phyloP scores from a whole-genome alignment of 176 grass and related monocot species.

The Carex cristatella region DNA sequence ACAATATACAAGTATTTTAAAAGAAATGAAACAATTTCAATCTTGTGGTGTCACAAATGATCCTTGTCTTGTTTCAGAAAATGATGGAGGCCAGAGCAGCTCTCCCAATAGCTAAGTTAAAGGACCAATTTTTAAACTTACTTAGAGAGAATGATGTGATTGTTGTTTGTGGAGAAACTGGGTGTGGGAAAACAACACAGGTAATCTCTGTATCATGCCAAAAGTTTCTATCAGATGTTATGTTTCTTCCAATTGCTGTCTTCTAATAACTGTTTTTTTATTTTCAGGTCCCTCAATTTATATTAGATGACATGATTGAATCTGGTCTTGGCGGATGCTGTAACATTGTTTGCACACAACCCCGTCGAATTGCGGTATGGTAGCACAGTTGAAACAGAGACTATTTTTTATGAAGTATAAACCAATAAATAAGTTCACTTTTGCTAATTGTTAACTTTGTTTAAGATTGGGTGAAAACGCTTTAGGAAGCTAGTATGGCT shows the following conservation, averaged over 20 bases:
- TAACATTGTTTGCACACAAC: conserved; percentile 91
- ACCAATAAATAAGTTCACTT: neutral
- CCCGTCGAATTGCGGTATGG: conserved; percentile 80
- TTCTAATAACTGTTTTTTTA: conserved; percentile 1
- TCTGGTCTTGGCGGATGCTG: conserved; percentile 76
- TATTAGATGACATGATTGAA: conserved; percentile 97
- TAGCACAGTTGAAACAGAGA: neutral
- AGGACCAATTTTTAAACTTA: conserved; percentile 59
- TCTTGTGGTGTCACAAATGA: neutral
- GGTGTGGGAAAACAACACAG: conserved; percentile 99
- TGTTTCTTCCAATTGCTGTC: conserved; percentile 21
- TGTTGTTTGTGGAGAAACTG: conserved; percentile 94
- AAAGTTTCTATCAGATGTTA: conserved; percentile 9
- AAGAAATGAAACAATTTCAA: neutral
- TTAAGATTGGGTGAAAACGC: neutral
- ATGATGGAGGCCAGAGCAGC: conserved; percentile 84
- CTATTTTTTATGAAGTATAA: neutral
- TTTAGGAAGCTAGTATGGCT: neutral
- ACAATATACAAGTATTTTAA: neutral
- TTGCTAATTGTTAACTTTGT: neutral
- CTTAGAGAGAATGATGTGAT: conserved; percentile 79
- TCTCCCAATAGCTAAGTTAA: conserved; percentile 74
- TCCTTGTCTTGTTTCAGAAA: conserved; percentile 52
- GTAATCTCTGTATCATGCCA: conserved; percentile 23
- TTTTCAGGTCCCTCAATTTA: conserved; percentile 87